Base-by-base conservation (phyloP, 1,284 basidiomycete species). In the Earliella scabrosa region DNA sequence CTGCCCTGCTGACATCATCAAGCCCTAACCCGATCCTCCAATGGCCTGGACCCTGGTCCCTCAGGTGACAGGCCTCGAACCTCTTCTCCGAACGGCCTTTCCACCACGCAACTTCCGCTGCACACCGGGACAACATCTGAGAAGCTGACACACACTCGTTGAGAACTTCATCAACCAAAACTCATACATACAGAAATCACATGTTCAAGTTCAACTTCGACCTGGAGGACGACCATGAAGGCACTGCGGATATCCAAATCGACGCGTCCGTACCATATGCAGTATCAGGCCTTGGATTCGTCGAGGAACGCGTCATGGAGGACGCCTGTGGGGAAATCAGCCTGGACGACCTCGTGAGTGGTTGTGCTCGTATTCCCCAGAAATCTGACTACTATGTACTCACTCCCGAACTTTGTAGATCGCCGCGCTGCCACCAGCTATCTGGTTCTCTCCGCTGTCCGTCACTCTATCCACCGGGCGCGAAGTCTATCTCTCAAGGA, bases 161-260 rank as follows among this genome's bases (percentile, higher is more conserved):
- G n/a, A n/a, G n/a, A n/a, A n/a, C n/a, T n/a, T n/a, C n/a, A n/a
- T n/a, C n/a, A n/a, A n/a, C n/a, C n/a, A n/a, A n/a, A n/a, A n/a
- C n/a, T n/a, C n/a, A n/a, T n/a, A n/a, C n/a, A n/a, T n/a, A n/a
- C n/a, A n/a, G n/a, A n/a, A n/a, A n/a, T n/a, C n/a, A n/a, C n/a
- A 82, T 82, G 81, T 86, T 86, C 73, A 82, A 79, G 56, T 87
- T 87, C 64, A 73, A 82, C 63, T 82, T 86, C 58, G 76, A 78
- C 48, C 68, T 84, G 41, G 76, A 75, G 8, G 77, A 79, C 32
- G 68, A 68, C 27, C 75, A 75, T 8, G 65, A 66, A 29, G 56
- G 58, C 18, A 50, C 46, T 16, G n/a, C 54, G 8, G 40, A 47
- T 7, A 23, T 50, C 38, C 57, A 56, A 36, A 23, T 43, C 18